phyloP scores from a whole-genome alignment of 2,329 filamentous ascomycete genomes.

The Calonectria pteridis region DNA sequence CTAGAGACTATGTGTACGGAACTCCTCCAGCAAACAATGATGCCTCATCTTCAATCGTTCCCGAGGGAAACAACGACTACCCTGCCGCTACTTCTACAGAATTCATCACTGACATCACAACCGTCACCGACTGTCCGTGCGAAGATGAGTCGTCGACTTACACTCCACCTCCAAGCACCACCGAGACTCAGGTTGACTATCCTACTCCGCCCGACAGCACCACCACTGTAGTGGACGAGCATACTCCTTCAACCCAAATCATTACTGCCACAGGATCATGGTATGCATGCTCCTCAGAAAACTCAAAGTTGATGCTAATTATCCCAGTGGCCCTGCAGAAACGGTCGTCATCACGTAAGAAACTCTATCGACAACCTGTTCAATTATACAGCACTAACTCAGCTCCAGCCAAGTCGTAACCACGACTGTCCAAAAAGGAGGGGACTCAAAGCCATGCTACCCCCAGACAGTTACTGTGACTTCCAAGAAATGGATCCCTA shows the following conservation, averaged over 20 bases:
- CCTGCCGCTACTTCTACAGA: background rate
- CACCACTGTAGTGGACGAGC: background rate
- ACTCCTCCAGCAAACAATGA: background rate
- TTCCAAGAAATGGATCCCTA: background rate
- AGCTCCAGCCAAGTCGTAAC: background rate
- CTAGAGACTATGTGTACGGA: background rate
- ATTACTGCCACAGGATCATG: background rate
- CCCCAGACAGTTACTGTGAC: background rate
- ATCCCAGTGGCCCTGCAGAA: background rate
- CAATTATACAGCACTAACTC: background rate
- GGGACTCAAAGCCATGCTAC: background rate
- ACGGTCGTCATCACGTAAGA: conserved; percentile 20
- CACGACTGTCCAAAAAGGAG: background rate
- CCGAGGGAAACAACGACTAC: background rate
- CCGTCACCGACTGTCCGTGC: background rate
- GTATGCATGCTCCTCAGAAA: background rate
- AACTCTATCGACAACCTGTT: background rate
- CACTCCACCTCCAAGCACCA: background rate
- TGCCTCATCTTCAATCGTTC: too few relatives aligned
- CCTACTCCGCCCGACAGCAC: background rate
- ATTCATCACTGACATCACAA: background rate
- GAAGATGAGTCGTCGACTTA: background rate
- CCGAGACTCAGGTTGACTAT: too few relatives aligned
- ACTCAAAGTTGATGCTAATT: background rate
- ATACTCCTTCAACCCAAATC: background rate